Evolutionary conservation across 2,329 filamentous ascomycete genomes (phyloP).

Genomic region (Herpomyces periplanetae): DNA sequence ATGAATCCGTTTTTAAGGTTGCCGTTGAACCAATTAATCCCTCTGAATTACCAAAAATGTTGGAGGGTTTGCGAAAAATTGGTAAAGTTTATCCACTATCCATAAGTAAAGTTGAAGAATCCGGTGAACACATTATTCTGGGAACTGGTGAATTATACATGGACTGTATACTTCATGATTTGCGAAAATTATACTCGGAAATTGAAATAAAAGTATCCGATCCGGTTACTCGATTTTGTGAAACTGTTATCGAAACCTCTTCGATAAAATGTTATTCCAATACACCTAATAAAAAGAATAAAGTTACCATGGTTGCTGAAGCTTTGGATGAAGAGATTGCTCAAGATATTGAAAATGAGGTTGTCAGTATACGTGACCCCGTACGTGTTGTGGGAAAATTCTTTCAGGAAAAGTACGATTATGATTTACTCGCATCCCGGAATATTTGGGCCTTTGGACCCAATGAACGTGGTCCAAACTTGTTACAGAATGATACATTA

Average conservation of each 20-base stretch:
- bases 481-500: conserved; percentile 79
- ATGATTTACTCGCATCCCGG: conserved; percentile 66
- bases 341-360: conserved; percentile 62
- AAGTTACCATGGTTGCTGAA: conserved; percentile 91
- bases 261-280: conserved; percentile 92
- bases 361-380: conserved; percentile 64
- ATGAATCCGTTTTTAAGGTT: conserved; percentile 85
- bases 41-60: conserved; percentile 89
- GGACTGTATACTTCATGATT: conserved; percentile 87
- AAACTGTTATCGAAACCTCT: conserved; percentile 85
- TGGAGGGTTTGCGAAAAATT: conserved; percentile 76
- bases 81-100: conserved; percentile 93
- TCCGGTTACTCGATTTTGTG: conserved; percentile 82
- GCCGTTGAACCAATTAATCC: conserved; percentile 94
- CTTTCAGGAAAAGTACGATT: conserved; percentile 86
- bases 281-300: conserved; percentile 97
- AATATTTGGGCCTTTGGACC: conserved; percentile 97
- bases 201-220: conserved; percentile 99
- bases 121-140: conserved; percentile 70
- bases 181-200: conserved; percentile 68
- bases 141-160: conserved; percentile 97
- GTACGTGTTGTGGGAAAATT: conserved; percentile 76
- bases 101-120: conserved; percentile 88
- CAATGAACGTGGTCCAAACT: conserved; percentile 73
- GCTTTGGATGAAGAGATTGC: conserved; percentile 79